Evolutionary conservation across 768 basidiomycete species (phyloP), one percentile per base, ranked within the genome.

Genomic region (Cubamyces lactineus): DNA sequence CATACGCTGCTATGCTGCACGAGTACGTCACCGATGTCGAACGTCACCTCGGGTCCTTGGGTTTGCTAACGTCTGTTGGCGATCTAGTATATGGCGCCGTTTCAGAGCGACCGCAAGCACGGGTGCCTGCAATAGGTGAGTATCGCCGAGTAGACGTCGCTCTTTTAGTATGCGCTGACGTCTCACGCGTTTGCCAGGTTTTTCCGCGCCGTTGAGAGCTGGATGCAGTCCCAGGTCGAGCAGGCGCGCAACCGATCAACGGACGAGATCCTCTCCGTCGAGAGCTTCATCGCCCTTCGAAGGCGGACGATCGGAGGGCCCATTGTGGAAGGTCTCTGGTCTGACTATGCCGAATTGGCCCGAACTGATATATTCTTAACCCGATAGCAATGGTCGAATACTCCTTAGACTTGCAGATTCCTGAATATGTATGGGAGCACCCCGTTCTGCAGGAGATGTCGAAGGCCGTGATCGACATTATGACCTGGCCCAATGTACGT

Each of bases 401-500:
- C 48, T 76, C 76, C 17, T 66, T 77, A 5, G 76, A 77, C 63
- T 53, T 77, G 47, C 69, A 77, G 50, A 70, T 78, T 40, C 76
- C 76, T 15, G 74, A 77, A 24, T 63, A 72, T 24, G 75, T 77
- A 5, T 77, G 77, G 59, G 71, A 74, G 39, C 70, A 66, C 50
- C 72, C 76, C 2, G 69, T 75, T 19, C 69, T 77, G 6, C 64
- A 66, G 59, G 74, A 68, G 19, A 76, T 77, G 76, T 77, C 76
- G 41, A 71, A 77, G n/a, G 76, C 75, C n/a, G 76, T 74, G 0
- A 77, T 63, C 16, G 76, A 77, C 56, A 73, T 77, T 17, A 78
- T 77, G 76, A 78, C 76, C 1, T 77, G 76, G 76, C 76, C 76
- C n/a, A 77, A 77, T 43, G 76, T 77, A 23, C 7, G 76, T 75